These are phyloP conservation scores for Hericium coralloides DNA, from an alignment of 768 basidiomycete species.

Conservation along the genomic window DNA sequence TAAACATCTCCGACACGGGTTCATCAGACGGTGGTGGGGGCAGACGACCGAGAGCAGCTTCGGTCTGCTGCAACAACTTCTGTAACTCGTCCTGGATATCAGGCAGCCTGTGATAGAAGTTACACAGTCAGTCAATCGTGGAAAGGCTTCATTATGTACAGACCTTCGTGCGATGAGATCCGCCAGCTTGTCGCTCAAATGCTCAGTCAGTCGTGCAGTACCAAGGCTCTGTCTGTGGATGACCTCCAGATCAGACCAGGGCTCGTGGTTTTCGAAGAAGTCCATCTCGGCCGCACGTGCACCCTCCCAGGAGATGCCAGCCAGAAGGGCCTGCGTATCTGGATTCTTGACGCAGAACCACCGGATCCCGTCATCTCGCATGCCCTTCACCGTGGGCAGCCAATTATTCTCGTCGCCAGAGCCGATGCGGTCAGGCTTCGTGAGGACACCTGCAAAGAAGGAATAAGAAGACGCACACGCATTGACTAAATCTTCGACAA, in stretches of 20 bases:
- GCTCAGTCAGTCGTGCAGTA: constrained; percentile 8
- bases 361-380: background rate
- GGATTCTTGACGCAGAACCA: constrained; percentile 14
- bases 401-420: background rate
- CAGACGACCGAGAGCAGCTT: constrained; percentile 18
- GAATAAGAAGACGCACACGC: background rate
- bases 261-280: constrained; percentile 2
- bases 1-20: constrained; percentile 43
- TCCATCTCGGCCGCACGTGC: constrained; percentile 5
- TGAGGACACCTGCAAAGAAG: constrained; percentile 3
- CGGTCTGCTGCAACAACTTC: constrained; percentile 28
- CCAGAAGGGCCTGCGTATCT: constrained; percentile 4
- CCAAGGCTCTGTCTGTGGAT: constrained; percentile 6
- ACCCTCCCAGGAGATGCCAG: constrained; percentile 9
- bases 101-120: constrained; percentile 38
- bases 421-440: constrained; percentile 11
- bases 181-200: constrained; percentile 4
- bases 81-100: constrained; percentile 49
- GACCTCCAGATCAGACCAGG: constrained; percentile 10
- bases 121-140: background rate
- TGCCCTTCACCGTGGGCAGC: background rate
- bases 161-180: constrained; percentile 10
- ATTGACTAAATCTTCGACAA: constrained; percentile 7
- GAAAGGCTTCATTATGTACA: background rate
- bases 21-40: constrained; percentile 47